Conservation (phyloP, 176 grass and related monocot genomes). For the Canna indica region DNA sequence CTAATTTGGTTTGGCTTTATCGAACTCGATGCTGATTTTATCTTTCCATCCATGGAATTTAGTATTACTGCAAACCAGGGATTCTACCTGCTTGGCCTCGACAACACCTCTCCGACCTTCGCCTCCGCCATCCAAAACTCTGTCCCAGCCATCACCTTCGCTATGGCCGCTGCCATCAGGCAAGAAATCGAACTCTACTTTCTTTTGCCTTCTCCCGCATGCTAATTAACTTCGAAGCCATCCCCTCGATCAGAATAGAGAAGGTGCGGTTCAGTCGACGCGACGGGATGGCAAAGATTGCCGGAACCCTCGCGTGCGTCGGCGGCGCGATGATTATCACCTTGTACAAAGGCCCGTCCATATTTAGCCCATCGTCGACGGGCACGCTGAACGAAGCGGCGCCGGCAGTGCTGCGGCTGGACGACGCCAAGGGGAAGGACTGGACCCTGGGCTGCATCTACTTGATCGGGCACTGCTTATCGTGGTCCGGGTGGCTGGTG, state of each 20-base stretch:
- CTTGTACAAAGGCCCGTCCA: constrained; percentile 74
- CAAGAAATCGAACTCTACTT: background rate
- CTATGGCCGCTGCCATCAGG: constrained; percentile 74
- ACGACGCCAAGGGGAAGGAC: constrained; percentile 38
- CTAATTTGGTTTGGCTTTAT: background rate
- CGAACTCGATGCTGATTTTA: background rate
- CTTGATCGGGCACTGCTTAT: constrained; percentile 90
- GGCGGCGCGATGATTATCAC: constrained; percentile 87
- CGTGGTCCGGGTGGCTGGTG: constrained; percentile 97
- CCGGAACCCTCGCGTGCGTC: constrained; percentile 68
- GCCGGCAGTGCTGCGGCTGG: constrained; percentile 16
- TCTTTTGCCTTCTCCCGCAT: background rate
- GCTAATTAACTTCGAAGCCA: background rate
- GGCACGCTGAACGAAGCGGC: background rate
- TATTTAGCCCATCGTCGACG: constrained; percentile 32
- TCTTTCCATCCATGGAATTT: background rate
- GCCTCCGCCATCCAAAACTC: constrained; percentile 98
- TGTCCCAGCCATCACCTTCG: constrained; percentile 92
- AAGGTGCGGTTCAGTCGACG: constrained; percentile 56
- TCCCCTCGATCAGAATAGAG: constrained; percentile 43
- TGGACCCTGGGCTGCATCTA: constrained; percentile 95
- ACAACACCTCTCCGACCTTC: constrained; percentile 90
- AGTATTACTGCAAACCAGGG: constrained; percentile 95
- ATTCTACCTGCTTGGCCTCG: constrained; percentile 81
- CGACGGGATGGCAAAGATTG: constrained; percentile 72